These are phyloP conservation scores for Allium cepa DNA, from an alignment of 106 monocot species.

Conservation along the genomic window DNA sequence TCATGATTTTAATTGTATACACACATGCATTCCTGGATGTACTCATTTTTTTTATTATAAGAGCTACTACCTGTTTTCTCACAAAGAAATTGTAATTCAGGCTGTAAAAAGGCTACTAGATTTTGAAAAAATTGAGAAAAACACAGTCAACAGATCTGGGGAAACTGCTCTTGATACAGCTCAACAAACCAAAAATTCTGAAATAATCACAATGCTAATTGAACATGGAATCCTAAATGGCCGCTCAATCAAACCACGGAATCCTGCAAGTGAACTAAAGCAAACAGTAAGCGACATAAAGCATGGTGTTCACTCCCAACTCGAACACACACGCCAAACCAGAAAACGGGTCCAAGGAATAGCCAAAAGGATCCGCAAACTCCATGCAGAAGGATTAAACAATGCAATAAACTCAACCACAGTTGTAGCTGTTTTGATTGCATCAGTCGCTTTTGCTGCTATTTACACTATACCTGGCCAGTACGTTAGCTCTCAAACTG, in stretches of 20 bases:
- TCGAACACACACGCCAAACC: conserved; percentile 59
- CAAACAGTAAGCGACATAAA: conserved; percentile 63
- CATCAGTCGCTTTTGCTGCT: conserved; percentile 65
- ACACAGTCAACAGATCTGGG: conserved; percentile 43
- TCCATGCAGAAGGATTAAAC: conserved; percentile 64
- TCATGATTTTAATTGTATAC: too few relatives aligned
- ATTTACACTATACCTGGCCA: conserved; percentile 65
- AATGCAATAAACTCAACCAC: conserved; percentile 72
- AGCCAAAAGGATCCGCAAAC: conserved; percentile 50
- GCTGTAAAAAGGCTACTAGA: conserved; percentile 37
- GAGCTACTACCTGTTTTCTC: not conserved
- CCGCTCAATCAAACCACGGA: conserved; percentile 20
- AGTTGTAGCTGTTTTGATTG: conserved; percentile 68
- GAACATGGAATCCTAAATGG: conserved; percentile 40
- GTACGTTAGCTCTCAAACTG: conserved; percentile 19
- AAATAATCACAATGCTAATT: conserved; percentile 14
- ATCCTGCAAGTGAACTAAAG: conserved; percentile 48
- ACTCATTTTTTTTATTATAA: too few relatives aligned
- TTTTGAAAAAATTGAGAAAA: conserved; percentile 25
- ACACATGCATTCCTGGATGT: too few relatives aligned
- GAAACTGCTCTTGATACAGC: conserved; percentile 59
- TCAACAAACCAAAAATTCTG: conserved; percentile 39
- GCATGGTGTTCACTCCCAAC: conserved; percentile 59
- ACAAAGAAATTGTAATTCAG: conserved; percentile 19
- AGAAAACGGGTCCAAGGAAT: conserved; percentile 49